Conservation (phyloP, 352 stramenopile genomes). For the Phytopythium aichiense region DNA sequence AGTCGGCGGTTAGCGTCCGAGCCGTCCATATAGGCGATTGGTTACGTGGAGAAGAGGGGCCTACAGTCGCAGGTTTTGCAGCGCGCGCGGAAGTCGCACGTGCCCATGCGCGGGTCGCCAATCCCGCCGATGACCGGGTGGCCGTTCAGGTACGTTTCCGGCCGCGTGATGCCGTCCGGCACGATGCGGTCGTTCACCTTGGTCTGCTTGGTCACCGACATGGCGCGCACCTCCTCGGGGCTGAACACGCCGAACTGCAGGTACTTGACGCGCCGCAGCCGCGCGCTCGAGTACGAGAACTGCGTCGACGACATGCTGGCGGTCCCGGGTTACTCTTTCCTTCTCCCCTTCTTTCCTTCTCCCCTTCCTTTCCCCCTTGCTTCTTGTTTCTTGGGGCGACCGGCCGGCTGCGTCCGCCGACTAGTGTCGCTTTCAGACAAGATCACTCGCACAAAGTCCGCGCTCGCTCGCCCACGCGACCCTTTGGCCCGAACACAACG, state of each 20-base stretch:
- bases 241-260: constrained; percentile 98
- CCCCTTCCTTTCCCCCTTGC: background rate
- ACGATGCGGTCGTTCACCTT: constrained; percentile 97
- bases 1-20: constrained; percentile 3
- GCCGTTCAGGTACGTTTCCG: constrained; percentile 88
- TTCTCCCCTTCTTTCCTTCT: background rate
- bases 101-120: constrained; percentile 98
- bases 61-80: constrained; percentile 92
- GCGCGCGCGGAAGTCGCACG: constrained; percentile 82
- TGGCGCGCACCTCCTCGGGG: constrained; percentile 96
- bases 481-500: constrained; percentile 2
- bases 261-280: constrained; percentile 95
- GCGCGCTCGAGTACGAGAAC: constrained; percentile 96
- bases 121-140: constrained; percentile 97
- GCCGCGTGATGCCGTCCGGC: constrained; percentile 92
- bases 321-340: background rate
- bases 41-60: too few relatives aligned
- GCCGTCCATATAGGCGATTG: background rate
- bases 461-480: background rate
- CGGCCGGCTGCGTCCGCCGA: background rate
- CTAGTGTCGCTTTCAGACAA: constrained; percentile 1
- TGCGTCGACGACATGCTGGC: constrained; percentile 71
- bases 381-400: background rate
- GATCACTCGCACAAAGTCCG: background rate
- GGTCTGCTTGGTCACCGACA: constrained; percentile 96